Percentiles rank a stretch among this genome's conserved stretches.
phyloP scores from a whole-genome alignment of 2,329 filamentous ascomycete genomes.

The Paraconiothyrium sp. region DNA sequence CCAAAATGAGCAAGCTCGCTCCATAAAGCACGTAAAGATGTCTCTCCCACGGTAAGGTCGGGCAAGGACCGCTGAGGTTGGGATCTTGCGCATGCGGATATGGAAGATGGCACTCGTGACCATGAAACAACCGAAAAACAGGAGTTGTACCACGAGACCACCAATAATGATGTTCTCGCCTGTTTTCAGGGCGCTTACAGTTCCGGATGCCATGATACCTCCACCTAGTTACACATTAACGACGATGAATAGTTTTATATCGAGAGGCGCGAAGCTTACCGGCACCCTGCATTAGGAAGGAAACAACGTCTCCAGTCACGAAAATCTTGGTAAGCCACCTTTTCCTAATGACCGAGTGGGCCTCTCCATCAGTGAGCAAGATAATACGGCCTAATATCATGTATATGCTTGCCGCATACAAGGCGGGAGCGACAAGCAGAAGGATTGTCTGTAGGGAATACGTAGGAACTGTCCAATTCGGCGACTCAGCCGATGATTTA shows the following conservation, averaged over 20 bases:
- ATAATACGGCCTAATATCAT: constrained; percentile 60
- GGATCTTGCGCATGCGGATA: constrained; percentile 24
- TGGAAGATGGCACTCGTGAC: constrained; percentile 32
- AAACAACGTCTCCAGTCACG: no score
- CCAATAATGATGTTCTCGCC: constrained; percentile 34
- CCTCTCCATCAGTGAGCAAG: constrained; percentile 49
- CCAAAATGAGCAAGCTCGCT: constrained; percentile 57
- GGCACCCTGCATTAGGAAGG: no score
- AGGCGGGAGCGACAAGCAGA: constrained; percentile 56
- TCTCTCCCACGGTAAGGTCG: constrained; percentile 37
- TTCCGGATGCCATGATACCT: constrained; percentile 28
- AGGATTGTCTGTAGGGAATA: constrained; percentile 57
- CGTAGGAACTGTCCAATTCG: constrained; percentile 12
- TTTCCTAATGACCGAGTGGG: constrained; percentile 50
- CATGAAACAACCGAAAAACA: constrained; percentile 61
- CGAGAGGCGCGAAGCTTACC: no score
- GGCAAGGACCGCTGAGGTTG: constrained; percentile 14
- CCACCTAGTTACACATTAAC: constrained; percentile 19
- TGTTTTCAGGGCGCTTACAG: constrained; percentile 15
- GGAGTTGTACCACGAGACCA: constrained; percentile 56
- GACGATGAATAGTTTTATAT: no score
- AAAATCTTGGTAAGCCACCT: constrained; percentile 40
- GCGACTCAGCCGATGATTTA: no score
- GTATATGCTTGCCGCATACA: constrained; percentile 60
- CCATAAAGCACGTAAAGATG: constrained; percentile 56